Conservation (phyloP, 345 rosid species). For the Lepidium africanum region DNA sequence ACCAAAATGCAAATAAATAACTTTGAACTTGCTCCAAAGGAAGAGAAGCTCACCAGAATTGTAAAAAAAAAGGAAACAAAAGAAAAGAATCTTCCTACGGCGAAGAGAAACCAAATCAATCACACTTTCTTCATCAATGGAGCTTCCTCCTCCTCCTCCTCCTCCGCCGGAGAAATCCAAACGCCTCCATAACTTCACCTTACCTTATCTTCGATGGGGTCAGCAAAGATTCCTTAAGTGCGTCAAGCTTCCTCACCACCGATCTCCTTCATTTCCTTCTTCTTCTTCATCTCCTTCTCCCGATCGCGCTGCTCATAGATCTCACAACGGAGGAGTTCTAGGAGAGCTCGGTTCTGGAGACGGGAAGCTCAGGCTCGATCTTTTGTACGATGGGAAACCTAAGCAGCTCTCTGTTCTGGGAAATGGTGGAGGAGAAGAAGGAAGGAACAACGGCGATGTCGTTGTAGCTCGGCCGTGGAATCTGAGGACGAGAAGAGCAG, state of each 20-base stretch:
- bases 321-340: conserved; percentile 2
- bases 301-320: conserved; percentile 19
- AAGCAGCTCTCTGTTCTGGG: conserved; percentile 31
- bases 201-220: conserved; percentile 53
- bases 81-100: conserved; percentile 8
- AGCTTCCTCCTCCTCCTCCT: conserved; percentile 25
- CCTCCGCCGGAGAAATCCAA: conserved; percentile 40
- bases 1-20: not conserved
- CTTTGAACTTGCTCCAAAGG: conserved; percentile 29
- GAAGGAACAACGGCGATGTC: conserved; percentile 4
- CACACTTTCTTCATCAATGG: conserved; percentile 9
- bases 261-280: conserved; percentile 11
- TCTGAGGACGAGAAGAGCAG: conserved; percentile 67
- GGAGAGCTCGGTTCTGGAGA: not conserved
- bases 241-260: conserved; percentile 29
- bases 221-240: conserved; percentile 42
- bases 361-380: conserved; percentile 18
- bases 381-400: conserved; percentile 10
- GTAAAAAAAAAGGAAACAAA: not conserved
- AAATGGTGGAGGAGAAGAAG: conserved; percentile 19
- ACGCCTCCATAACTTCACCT: conserved; percentile 53
- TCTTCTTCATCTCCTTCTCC: conserved; percentile 24
- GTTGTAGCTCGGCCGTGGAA: conserved; percentile 47
- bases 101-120: not conserved
- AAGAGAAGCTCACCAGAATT: conserved; percentile 16